These are phyloP conservation scores for Coprinopsis sp. DNA, from an alignment of 768 basidiomycete species.

Conservation along the genomic window DNA sequence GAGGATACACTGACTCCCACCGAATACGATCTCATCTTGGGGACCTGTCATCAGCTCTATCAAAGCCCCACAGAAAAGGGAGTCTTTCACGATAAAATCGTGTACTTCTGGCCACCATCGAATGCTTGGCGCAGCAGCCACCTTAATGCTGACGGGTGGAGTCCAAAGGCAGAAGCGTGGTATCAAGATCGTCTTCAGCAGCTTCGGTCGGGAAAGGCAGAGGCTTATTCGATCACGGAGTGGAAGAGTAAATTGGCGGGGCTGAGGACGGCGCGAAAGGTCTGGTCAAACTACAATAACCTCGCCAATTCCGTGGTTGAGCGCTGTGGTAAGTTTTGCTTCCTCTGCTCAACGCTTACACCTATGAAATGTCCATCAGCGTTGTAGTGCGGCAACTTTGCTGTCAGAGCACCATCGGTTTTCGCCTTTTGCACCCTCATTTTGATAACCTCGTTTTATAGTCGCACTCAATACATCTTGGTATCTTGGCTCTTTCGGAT, in stretches of 20 bases:
- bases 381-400: too few relatives aligned
- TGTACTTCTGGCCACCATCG: neutral
- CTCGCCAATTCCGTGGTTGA: too few relatives aligned
- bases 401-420: too few relatives aligned
- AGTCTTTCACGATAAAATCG: neutral
- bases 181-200: neutral
- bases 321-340: too few relatives aligned
- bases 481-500: too few relatives aligned
- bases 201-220: neutral
- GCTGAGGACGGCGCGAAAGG: neutral
- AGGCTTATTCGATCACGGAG: neutral
- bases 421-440: too few relatives aligned
- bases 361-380: too few relatives aligned
- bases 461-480: too few relatives aligned
- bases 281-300: neutral
- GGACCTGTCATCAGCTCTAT: neutral
- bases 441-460: too few relatives aligned
- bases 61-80: too few relatives aligned
- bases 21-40: conserved; percentile 1
- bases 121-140: neutral
- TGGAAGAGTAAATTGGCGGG: neutral
- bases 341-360: too few relatives aligned
- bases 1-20: neutral
- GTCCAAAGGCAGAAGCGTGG: neutral
- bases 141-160: conserved; percentile 1